These are phyloP conservation scores for Trichocladium antarcticum DNA, from an alignment of 495 filamentous ascomycete species.

Conservation along the genomic window DNA sequence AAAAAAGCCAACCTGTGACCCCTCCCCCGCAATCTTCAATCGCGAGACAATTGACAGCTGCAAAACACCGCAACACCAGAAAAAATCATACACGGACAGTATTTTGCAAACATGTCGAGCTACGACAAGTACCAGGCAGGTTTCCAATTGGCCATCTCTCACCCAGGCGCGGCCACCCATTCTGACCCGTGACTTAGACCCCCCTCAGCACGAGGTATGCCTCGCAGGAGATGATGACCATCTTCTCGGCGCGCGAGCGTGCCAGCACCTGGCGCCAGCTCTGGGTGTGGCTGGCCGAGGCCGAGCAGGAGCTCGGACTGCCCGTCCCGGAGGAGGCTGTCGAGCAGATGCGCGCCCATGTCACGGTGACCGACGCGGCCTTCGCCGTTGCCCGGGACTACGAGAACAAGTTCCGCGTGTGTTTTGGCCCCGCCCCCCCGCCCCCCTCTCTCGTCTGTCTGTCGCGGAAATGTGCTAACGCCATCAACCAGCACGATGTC, in stretches of 20 bases:
- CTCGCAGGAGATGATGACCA: slow-evolving; percentile 45
- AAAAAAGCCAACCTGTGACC: background rate
- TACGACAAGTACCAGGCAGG: slow-evolving; percentile 47
- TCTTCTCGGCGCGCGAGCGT: slow-evolving; percentile 65
- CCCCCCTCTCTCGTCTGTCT: background rate
- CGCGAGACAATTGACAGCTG: background rate
- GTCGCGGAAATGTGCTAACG: slow-evolving; percentile 1
- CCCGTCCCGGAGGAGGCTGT: slow-evolving; percentile 61
- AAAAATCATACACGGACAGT: background rate
- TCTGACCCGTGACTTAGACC: slow-evolving; percentile 39
- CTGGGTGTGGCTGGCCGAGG: slow-evolving; percentile 77
- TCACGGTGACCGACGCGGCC: slow-evolving; percentile 64
- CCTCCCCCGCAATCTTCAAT: slow-evolving; percentile 2
- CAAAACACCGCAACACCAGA: background rate
- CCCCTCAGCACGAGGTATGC: slow-evolving; percentile 64
- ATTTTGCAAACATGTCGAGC: slow-evolving; percentile 43
- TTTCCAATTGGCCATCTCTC: background rate
- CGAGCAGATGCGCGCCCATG: slow-evolving; percentile 59
- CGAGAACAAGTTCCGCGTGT: slow-evolving; percentile 39
- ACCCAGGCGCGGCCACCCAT: background rate
- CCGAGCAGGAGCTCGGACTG: slow-evolving; percentile 58
- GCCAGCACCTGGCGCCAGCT: slow-evolving; percentile 66
- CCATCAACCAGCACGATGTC: slow-evolving; percentile 40
- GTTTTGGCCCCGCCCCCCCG: no score
- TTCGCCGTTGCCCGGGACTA: slow-evolving; percentile 68